Base-by-base conservation (phyloP, 2,329 filamentous ascomycete genomes). In the Capronia coronata region DNA sequence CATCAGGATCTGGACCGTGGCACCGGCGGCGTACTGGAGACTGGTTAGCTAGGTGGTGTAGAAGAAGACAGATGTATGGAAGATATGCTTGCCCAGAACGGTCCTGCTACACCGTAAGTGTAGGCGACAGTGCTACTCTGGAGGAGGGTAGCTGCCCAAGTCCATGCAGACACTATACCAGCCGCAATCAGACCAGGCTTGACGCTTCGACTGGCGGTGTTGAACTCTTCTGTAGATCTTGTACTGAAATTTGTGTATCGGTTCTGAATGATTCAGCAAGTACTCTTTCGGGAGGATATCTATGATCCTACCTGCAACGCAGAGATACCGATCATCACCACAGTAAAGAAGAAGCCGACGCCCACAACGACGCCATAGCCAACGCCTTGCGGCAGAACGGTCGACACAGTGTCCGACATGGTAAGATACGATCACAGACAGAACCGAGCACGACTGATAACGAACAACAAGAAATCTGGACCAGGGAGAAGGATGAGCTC, bases 201-300 rank as follows among this genome's bases (percentile, higher is more conserved):
- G 58, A 95, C 86, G 1, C 86, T 89, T 54, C 89, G 76, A 18
- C 88, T 87, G 40, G 89, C 89, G 0, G 88, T 94, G 58, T 79
- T 89, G 74, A 94, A 94, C 80, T 90, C 91, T 70, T 95, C 89
- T 0, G 85, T 90, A 0, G 89, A 94, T 65, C 93, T 87, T 2
- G 89, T 73, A 64, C 90, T 49, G 44, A 48, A 53, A 10, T 51
- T 51, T 18, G 52, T 57, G 29, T 56, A 56, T 43, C 48, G 46
- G 30, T 51, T 56, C 48, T 52, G 44, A 3, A 19, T 4, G 13
- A 18, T 27, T 27, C 23, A 10, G 5, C 23, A 7, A 23, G 42
- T 11, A 46, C 29, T 23, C 10, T 14, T 11, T 16, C 18, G 18
- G 2, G 13, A 5, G 8, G 9, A 10, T 21, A 6, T 23, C 9